Base-by-base conservation (phyloP, 306 rosid genomes). In the Lotus japonicus region DNA sequence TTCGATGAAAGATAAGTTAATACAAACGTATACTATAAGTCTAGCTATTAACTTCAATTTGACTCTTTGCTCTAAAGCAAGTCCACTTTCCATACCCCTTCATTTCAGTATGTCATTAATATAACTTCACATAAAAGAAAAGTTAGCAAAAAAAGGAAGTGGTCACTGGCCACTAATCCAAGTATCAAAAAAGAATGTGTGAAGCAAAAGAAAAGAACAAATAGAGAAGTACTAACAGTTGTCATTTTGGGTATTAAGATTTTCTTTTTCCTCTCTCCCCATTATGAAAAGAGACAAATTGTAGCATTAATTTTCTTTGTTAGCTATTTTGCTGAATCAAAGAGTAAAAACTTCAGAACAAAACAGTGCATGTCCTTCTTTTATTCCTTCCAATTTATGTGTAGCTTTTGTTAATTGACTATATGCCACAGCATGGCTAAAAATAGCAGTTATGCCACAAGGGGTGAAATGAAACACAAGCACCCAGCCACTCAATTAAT, bases 151-250 rank as follows among this genome's bases (percentile, higher is more conserved):
- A 13, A 66, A 72, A 23, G 2, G 41, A 28, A 13, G n/a, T n/a
- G n/a, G n/a, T n/a, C n/a, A n/a, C n/a, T 35, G 49, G 1, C 12
- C 33, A 67, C 48, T 56, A 63, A 44, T 53, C 21, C 15, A 42
- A 38, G 55, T 7, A 66, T 16, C 9, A 65, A 41, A 71, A 53
- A 21, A 66, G 72, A 68, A 77, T 68, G 38, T 55, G 31, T 62
- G 60, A 18, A 49, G 55, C 70, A 14, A 72, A 76, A 81, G 85
- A 62, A 81, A 81, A 58, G 82, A 81, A 77, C 56, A 67, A 61
- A 18, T 13, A 15, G 12, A 76, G 54, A 71, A 11, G 64, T 11
- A 28, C 36, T 1, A 4, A 10, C 13, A 39, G 15, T 17, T 15
- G 73, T 64, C 71, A 50, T 14, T 39, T 68, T 61, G 72, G 35